Percentiles rank a stretch among this genome's conserved stretches.
phyloP scores from a whole-genome alignment of 805 yeast species.

The Candida corydali region DNA sequence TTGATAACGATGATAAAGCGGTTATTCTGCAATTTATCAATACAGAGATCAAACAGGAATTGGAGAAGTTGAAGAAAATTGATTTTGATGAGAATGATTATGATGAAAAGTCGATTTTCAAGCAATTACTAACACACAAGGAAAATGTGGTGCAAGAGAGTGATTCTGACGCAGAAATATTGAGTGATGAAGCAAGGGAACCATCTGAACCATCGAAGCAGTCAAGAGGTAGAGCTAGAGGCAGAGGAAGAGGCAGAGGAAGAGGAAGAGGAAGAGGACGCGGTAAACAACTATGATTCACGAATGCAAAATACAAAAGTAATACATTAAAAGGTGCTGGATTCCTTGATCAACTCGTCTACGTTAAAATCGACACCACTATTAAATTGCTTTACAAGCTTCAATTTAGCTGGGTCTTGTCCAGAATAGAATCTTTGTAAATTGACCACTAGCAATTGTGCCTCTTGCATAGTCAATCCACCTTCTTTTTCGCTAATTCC shows the following conservation, averaged over 20 bases:
- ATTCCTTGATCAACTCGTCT: slow-evolving; percentile 64
- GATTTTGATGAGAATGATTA: slow-evolving; percentile 39
- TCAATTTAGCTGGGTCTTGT: slow-evolving; percentile 42
- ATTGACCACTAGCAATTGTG: slow-evolving; percentile 71
- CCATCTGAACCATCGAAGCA: slow-evolving; percentile 2
- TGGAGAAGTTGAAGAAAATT: slow-evolving; percentile 42
- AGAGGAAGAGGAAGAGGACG: slow-evolving; percentile 1
- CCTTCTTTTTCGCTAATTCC: slow-evolving; percentile 76
- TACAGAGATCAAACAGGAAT: slow-evolving; percentile 50
- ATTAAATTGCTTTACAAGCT: slow-evolving; percentile 65
- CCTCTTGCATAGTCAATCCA: slow-evolving; percentile 63
- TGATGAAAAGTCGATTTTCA: slow-evolving; percentile 31
- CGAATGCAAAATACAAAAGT: no score
- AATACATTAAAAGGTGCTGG: slow-evolving; percentile 53
- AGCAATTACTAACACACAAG: slow-evolving; percentile 34
- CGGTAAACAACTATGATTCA: no score
- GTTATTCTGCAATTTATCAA: slow-evolving; percentile 64
- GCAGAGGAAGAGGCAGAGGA: slow-evolving; percentile 3
- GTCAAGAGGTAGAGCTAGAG: slow-evolving; percentile 2
- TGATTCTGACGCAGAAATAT: slow-evolving; percentile 7
- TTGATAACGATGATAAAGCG: slow-evolving; percentile 78
- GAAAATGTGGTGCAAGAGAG: neutral
- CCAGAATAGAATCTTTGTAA: slow-evolving; percentile 84
- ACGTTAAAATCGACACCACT: slow-evolving; percentile 64
- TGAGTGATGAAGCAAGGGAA: slow-evolving; percentile 3